These are phyloP conservation scores for Tolypocladium album DNA, from an alignment of 2,329 filamentous ascomycete genomes.

Conservation along the genomic window DNA sequence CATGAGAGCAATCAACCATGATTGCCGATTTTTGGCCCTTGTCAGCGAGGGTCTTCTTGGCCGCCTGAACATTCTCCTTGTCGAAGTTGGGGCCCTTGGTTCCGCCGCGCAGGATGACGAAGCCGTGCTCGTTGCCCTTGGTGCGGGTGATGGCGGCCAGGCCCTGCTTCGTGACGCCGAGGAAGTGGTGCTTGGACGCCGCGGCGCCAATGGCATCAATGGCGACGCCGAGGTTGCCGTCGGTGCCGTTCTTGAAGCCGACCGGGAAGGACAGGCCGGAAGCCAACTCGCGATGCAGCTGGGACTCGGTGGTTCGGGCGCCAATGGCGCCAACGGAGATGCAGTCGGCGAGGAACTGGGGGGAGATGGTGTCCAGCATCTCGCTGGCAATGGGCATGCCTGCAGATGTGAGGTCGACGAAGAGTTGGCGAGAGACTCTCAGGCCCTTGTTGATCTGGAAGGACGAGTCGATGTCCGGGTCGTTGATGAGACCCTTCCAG, in stretches of 20 bases:
- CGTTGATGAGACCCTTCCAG: constrained; percentile 99
- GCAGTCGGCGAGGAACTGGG: constrained; percentile 92
- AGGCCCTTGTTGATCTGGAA: constrained; percentile 99
- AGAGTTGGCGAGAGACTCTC: constrained; percentile 82
- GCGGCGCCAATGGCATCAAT: constrained; percentile 92
- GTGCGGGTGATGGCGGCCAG: constrained; percentile 92
- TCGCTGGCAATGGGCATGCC: constrained; percentile 95
- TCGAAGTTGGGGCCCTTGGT: constrained; percentile 92
- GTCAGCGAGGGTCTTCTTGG: constrained; percentile 67
- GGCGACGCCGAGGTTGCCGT: constrained; percentile 80
- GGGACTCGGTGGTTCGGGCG: constrained; percentile 90
- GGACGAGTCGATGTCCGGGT: constrained; percentile 92
- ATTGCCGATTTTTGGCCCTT: constrained; percentile 82
- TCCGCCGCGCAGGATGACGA: constrained; percentile 89
- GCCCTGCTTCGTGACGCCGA: constrained; percentile 97
- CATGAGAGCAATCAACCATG: constrained; percentile 98
- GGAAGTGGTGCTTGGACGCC: constrained; percentile 85
- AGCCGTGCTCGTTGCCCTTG: constrained; percentile 90
- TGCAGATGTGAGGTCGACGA: constrained; percentile 73
- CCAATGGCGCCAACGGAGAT: constrained; percentile 94
- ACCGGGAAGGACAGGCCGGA: constrained; percentile 94
- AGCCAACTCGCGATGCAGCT: constrained; percentile 91
- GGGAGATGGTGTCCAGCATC: constrained; percentile 98
- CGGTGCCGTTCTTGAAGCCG: constrained; percentile 98
- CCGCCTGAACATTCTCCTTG: constrained; percentile 66